Percentiles rank a stretch among this genome's conserved stretches.
Evolutionary conservation across 192 early-diverging fungal genomes (phyloP).

Genomic region (Chytriomyces sp.): DNA sequence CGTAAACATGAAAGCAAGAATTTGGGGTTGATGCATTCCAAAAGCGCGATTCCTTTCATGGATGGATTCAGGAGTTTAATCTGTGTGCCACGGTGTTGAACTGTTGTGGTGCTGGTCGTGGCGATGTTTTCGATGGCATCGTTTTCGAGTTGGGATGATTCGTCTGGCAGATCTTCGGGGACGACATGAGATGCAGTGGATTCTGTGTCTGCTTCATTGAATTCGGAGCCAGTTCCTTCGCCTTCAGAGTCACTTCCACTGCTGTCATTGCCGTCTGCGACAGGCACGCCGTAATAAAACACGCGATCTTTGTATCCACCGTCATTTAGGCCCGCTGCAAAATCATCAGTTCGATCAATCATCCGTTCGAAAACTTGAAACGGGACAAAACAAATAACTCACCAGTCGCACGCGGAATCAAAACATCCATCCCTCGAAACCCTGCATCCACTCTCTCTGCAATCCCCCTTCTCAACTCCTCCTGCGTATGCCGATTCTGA

Average conservation of each 20-base stretch:
- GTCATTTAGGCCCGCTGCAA: not conserved
- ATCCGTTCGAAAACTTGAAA: not conserved
- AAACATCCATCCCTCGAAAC: not conserved
- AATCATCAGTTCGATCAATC: too few species aligned
- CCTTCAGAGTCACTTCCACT: slow-evolving; percentile 36
- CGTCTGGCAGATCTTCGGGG: slow-evolving; percentile 23
- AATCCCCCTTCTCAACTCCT: slow-evolving; percentile 30
- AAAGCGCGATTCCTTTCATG: slow-evolving; percentile 69
- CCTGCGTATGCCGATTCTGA: slow-evolving; percentile 11
- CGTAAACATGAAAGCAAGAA: slow-evolving; percentile 72
- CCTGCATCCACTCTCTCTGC: slow-evolving; percentile 24
- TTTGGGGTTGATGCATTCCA: slow-evolving; percentile 68
- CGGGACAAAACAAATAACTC: not conserved
- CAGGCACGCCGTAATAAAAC: slow-evolving; percentile 40
- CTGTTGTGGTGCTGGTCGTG: slow-evolving; percentile 34
- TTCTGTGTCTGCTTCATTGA: slow-evolving; percentile 32
- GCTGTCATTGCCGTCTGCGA: slow-evolving; percentile 31
- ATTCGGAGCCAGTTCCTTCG: slow-evolving; percentile 24
- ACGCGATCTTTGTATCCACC: slow-evolving; percentile 20
- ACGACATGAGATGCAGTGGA: slow-evolving; percentile 6
- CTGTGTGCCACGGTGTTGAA: slow-evolving; percentile 71
- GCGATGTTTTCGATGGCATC: slow-evolving; percentile 8
- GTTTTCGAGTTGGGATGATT: not conserved
- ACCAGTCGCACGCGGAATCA: not conserved
- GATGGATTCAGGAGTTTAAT: slow-evolving; percentile 68